A percentile compares a stretch with the other conserved stretches of the same genome.
These are phyloP conservation scores for Purshia tridentata DNA, from an alignment of 306 rosid genomes.

Conservation along the genomic window DNA sequence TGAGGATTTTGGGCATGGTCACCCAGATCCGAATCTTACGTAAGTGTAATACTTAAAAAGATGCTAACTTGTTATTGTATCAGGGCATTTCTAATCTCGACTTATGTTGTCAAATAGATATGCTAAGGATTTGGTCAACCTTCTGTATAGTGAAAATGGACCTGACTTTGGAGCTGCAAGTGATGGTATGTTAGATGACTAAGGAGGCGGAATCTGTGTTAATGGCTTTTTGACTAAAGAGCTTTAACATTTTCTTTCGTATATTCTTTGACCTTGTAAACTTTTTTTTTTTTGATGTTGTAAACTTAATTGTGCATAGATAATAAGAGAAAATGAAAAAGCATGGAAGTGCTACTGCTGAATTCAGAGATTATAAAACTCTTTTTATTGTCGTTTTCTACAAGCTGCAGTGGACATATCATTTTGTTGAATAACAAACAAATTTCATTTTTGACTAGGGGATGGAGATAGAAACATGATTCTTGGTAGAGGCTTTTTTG, in stretches of 20 bases:
- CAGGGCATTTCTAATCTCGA: slow-evolving; percentile 21
- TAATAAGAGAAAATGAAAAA: neutral
- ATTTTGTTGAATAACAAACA: slow-evolving; percentile 13
- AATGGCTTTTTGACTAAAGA: neutral
- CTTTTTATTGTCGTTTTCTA: neutral
- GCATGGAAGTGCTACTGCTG: neutral
- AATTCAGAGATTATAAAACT: neutral
- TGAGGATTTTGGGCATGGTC: slow-evolving; percentile 96
- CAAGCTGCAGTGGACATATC: neutral
- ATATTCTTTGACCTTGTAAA: too few relatives aligned
- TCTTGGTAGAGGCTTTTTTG: slow-evolving; percentile 79
- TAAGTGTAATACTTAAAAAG: slow-evolving; percentile 35
- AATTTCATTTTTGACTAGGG: slow-evolving; percentile 45
- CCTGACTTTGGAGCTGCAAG: slow-evolving; percentile 99
- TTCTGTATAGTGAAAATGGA: slow-evolving; percentile 72
- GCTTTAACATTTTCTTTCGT: neutral
- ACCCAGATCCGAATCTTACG: slow-evolving; percentile 99
- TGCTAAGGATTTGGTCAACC: slow-evolving; percentile 85
- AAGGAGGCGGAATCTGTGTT: slow-evolving; percentile 1
- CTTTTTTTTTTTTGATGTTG: too few relatives aligned
- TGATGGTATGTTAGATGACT: slow-evolving; percentile 66
- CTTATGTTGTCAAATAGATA: slow-evolving; percentile 56
- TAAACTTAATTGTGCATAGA: neutral
- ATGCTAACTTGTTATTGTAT: slow-evolving; percentile 15
- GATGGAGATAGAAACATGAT: slow-evolving; percentile 99